These are phyloP conservation scores for Quercus tomentella DNA, from an alignment of 331 rosid species.

Conservation along the genomic window DNA sequence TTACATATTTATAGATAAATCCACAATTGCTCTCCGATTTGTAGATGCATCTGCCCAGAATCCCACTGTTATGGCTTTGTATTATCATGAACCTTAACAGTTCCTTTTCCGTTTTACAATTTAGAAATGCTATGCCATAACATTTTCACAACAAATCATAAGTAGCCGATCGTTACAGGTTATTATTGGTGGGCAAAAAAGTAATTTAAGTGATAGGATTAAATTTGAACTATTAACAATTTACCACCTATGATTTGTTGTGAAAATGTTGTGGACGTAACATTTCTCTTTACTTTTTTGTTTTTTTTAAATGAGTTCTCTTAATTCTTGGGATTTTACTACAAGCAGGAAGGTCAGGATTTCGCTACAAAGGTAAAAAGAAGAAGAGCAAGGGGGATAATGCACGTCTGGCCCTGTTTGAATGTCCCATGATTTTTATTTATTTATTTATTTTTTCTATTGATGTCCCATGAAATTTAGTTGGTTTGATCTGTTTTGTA, in stretches of 20 bases:
- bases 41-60: background rate
- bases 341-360: no score
- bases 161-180: accelerated
- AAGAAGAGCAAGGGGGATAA: background rate
- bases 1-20: background rate
- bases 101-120: no score
- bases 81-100: background rate
- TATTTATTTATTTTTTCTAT: no score
- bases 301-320: background rate
- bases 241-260: no score
- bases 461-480: background rate
- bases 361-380: no score
- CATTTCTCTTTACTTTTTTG: background rate
- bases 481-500: background rate
- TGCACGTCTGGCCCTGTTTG: background rate
- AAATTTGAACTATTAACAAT: no score
- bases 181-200: background rate
- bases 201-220: no score
- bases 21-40: background rate
- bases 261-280: no score
- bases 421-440: background rate
- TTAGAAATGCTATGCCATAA: background rate
- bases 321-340: background rate
- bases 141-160: background rate
- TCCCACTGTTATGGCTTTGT: background rate